Percentiles rank a stretch among this genome's conserved stretches.
These are phyloP conservation scores for Cytospora leucostoma DNA, from an alignment of 2,329 filamentous ascomycete species.

Conservation along the genomic window DNA sequence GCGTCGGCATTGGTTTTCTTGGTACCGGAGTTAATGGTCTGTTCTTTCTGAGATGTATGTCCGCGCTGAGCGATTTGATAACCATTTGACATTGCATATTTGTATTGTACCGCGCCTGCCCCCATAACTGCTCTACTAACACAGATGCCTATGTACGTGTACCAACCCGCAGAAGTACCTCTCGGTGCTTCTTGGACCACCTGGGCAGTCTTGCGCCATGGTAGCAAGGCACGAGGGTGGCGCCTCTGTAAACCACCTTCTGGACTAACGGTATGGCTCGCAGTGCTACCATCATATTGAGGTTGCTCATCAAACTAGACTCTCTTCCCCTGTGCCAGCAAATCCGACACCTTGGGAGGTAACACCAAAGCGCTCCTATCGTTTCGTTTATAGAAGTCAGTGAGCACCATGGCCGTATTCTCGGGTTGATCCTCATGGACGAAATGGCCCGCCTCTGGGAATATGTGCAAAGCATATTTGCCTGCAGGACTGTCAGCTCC, in stretches of 20 bases:
- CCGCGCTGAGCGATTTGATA: conserved; percentile 1
- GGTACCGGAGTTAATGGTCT: conserved; percentile 1
- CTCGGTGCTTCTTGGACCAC: neutral
- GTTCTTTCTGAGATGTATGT: neutral
- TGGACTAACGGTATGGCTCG: neutral
- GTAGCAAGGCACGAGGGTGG: neutral
- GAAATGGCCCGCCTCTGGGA: conserved; percentile 94
- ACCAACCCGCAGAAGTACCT: too few species aligned
- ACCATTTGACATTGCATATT: neutral
- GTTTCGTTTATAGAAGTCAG: conserved; percentile 90
- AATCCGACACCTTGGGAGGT: conserved; percentile 85
- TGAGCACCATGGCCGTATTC: conserved; percentile 80
- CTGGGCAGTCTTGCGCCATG: neutral
- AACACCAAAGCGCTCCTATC: conserved; percentile 82
- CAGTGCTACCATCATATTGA: neutral
- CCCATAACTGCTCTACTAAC: neutral
- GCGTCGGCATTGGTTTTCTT: neutral
- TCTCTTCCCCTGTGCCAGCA: conserved; percentile 63
- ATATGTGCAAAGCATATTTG: conserved; percentile 93
- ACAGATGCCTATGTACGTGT: neutral
- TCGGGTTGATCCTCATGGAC: conserved; percentile 93
- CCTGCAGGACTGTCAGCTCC: conserved; percentile 46
- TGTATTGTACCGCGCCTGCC: conserved; percentile 8
- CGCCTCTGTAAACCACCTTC: neutral
- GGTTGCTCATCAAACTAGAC: conserved; percentile 41